Evolutionary conservation across 495 filamentous ascomycete species (phyloP).

Genomic region (Talaromyces nanjingensis): DNA sequence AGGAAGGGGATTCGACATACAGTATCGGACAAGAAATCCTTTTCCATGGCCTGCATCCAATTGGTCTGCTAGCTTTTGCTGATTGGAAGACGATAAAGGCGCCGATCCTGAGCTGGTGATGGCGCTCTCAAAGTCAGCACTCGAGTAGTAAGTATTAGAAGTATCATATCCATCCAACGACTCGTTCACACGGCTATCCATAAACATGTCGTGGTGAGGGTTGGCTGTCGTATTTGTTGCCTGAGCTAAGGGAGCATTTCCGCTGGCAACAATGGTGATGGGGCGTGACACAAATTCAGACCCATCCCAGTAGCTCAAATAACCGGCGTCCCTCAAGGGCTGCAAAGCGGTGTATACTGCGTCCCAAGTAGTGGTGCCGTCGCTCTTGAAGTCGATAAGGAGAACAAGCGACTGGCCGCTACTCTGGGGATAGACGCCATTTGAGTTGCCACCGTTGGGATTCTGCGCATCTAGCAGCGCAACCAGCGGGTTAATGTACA

Average conservation of each 20-base stretch:
- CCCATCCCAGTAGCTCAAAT: not conserved
- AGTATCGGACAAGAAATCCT: not conserved
- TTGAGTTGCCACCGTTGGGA: not conserved
- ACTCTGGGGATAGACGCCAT: not conserved
- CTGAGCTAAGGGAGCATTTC: not conserved
- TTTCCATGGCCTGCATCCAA: not conserved
- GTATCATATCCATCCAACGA: not conserved
- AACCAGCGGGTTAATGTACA: not conserved
- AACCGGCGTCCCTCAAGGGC: not conserved
- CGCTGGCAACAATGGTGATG: not conserved
- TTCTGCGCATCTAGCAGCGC: not conserved
- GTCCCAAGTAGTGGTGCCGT: not conserved
- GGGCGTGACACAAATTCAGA: not conserved
- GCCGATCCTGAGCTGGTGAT: not conserved
- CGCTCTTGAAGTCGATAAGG: not conserved
- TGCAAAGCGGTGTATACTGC: not conserved
- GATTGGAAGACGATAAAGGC: not conserved
- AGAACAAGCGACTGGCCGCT: not conserved
- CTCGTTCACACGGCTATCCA: not conserved
- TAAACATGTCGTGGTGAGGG: not conserved
- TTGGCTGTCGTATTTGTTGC: not conserved
- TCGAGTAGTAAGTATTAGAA: not conserved
- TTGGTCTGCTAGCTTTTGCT: not conserved
- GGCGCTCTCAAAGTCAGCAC: not conserved
- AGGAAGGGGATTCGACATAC: not conserved